phyloP scores from a whole-genome alignment of 345 rosid species.

The Cardiospermum halicacabum region DNA sequence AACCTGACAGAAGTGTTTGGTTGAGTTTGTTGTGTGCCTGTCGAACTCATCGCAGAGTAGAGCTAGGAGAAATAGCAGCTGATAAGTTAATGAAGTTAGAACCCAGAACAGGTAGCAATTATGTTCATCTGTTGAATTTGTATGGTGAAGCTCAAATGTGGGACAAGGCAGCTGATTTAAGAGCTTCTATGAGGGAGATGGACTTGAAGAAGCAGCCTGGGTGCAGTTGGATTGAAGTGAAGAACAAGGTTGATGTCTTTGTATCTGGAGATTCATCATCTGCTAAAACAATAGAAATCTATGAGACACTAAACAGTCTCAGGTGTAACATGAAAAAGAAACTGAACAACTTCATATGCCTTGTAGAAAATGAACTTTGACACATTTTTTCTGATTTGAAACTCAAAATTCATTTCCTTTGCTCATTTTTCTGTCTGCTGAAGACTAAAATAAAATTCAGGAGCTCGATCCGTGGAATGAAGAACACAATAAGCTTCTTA shows the following conservation, averaged over 20 bases:
- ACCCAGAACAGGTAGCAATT: slow-evolving; percentile 51
- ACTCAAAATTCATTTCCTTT: background rate
- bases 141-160: slow-evolving; percentile 61
- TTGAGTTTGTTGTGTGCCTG: slow-evolving; percentile 63
- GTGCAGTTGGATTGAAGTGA: slow-evolving; percentile 71
- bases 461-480: background rate
- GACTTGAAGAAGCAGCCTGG: slow-evolving; percentile 74
- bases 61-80: slow-evolving; percentile 67
- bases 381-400: background rate
- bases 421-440: background rate
- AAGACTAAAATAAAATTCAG: background rate
- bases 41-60: slow-evolving; percentile 45
- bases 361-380: too few species aligned
- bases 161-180: slow-evolving; percentile 49
- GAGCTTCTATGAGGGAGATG: slow-evolving; percentile 54
- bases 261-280: slow-evolving; percentile 55
- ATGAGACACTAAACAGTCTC: slow-evolving; percentile 35
- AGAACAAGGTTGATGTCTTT: slow-evolving; percentile 43
- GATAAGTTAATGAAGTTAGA: slow-evolving; percentile 45
- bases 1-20: slow-evolving; percentile 66
- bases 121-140: slow-evolving; percentile 59
- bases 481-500: background rate
- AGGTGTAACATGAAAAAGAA: slow-evolving; percentile 36
- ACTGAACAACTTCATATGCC: slow-evolving; percentile 9
- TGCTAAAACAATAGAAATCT: slow-evolving; percentile 32